Evolutionary conservation across 306 rosid genomes (phyloP).

Genomic region (Quercus aquifolioides): DNA sequence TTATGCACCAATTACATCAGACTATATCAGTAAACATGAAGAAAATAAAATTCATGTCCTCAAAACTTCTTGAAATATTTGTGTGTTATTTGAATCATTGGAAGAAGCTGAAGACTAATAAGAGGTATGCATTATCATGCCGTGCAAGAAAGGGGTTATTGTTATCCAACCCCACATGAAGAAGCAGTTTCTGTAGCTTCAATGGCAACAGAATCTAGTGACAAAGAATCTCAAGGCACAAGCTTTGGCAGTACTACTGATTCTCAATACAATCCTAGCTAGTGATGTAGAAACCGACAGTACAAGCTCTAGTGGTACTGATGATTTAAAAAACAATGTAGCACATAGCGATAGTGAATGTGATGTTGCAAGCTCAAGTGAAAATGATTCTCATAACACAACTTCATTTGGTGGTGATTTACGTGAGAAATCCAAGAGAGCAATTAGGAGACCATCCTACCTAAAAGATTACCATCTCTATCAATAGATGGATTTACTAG

Average conservation of each 20-base stretch:
- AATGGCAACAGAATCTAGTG: background rate
- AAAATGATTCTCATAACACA: background rate
- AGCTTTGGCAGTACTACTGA: background rate
- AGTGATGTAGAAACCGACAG: background rate
- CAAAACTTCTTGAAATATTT: too few relatives aligned
- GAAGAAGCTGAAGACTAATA: background rate
- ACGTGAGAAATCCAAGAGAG: background rate
- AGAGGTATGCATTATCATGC: background rate
- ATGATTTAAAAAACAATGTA: background rate
- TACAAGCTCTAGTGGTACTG: background rate
- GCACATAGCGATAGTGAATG: background rate
- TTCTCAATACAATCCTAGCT: background rate
- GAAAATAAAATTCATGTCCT: too few relatives aligned
- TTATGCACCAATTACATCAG: rapidly evolving
- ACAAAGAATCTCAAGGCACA: background rate
- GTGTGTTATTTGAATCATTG: too few relatives aligned
- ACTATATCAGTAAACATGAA: too few relatives aligned
- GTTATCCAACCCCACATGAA: background rate
- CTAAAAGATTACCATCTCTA: background rate
- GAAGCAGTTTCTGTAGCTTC: background rate
- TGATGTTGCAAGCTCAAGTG: background rate
- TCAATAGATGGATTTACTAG: background rate
- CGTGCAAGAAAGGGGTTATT: background rate
- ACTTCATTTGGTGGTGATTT: background rate
- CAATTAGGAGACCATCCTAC: background rate